Base-by-base conservation (phyloP, 345 rosid species). In the Cochlearia excelsa region DNA sequence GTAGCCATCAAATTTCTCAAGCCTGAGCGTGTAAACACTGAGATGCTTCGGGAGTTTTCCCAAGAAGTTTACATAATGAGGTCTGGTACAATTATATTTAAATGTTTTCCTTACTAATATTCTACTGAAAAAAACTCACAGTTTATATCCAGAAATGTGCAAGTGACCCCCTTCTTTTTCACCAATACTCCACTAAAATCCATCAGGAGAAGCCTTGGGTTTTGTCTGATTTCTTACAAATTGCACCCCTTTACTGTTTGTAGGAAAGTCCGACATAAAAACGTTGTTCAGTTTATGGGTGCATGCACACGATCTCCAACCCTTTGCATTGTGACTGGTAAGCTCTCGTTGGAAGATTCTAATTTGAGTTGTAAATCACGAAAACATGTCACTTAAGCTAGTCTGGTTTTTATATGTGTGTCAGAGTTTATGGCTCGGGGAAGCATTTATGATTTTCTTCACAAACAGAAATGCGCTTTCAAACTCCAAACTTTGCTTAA, bases 51-150 rank as follows among this genome's bases (percentile, higher is more conserved):
- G 68, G 97, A 89, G 68, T 93, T 93, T 59, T 78, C 92, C 48
- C 99, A 89, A 72, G 99, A 93, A 81, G 90, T 89, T 61, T 93
- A 81, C 64, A 87, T 89, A 41, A 83, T 93, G 95, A 87, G 94
- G 97, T 93, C 65, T 37, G 80, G 80, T 58, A 57, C 28, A 67
- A 51, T 60, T 51, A 45, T 11, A 66, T 48, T 35, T 54, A 41
- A 63, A 54, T 9, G 33, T 7, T 6, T 30, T 41, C 7, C 2
- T 4, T 5, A 37, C 6, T 37, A 37, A 37, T 37, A 37, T 37
- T 37, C 40, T 6, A 2, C 7, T 37, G 40, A 37, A 34, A 3
- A 34, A 34, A 34, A 6, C 23, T 46, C 47, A 9, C 29, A 54
- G 48, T 38, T 54, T 26, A 30, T 4, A n/a, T 67, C 9, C 37